phyloP scores from a whole-genome alignment of 345 rosid genomes.

The Boechera stricta region DNA sequence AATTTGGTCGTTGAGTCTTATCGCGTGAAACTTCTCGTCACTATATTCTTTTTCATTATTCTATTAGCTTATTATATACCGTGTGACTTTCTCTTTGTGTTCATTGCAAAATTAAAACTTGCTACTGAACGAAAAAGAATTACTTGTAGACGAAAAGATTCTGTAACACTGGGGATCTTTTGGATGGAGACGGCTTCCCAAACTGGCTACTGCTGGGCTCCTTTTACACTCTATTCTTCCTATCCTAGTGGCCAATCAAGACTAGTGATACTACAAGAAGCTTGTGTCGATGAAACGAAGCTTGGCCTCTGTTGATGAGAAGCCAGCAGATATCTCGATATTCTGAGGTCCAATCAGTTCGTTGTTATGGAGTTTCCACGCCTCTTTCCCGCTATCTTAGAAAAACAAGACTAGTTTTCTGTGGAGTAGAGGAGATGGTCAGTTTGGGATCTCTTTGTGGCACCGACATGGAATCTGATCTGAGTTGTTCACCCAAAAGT shows the following conservation, averaged over 20 bases:
- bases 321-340: background rate
- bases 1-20: conserved; percentile 24
- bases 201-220: background rate
- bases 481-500: background rate
- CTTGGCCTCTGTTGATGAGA: background rate
- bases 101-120: too few relatives aligned
- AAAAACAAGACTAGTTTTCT: background rate
- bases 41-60: background rate
- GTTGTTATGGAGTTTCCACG: too few relatives aligned
- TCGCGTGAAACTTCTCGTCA: conserved; percentile 5
- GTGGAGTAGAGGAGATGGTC: background rate
- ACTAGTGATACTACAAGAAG: background rate
- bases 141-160: background rate
- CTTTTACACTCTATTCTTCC: background rate
- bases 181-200: background rate
- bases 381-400: too few relatives aligned
- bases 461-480: background rate
- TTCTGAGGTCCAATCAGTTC: background rate
- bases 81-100: too few relatives aligned
- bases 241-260: background rate
- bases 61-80: background rate
- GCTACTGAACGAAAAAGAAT: background rate
- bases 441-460: background rate
- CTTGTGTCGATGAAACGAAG: background rate
- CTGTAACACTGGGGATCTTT: background rate